Base-by-base conservation (phyloP, 1,284 basidiomycete genomes). In the Ceratobasidium sp. region DNA sequence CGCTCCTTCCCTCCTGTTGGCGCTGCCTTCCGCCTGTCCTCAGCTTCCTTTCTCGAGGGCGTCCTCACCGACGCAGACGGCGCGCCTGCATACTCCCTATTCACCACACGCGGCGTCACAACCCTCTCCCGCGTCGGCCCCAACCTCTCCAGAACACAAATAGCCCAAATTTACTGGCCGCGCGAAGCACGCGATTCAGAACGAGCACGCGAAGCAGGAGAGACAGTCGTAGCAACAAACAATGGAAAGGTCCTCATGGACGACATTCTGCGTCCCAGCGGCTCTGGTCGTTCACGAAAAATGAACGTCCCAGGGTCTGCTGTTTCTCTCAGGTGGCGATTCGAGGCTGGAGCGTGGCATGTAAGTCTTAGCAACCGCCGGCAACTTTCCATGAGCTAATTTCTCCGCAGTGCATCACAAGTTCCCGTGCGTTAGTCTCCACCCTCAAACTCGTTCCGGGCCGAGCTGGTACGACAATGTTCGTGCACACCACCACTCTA, bases 11-110 rank as follows among this genome's bases (percentile, higher is more conserved):
- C 66, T 11, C 66, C 66, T 19, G 41, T 69, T 41, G 24, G 53
- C 29, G 51, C 66, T 36, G 66, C 66, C 33, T 44, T 69, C 15
- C 51, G 66, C 15, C 66, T 69, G 17, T 45, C 51, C 51, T 69
- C 66, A 57, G 66, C 66, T 22, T 69, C 66, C n/a, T 69, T 69
- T 41, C 66, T 69, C 51, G 66, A 69, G 44, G 66, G 66, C n/a
- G 66, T 66, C 27, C 27, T 69, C 22, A 9, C 36, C 53, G 66
- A 56, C 53, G 31, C 53, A 24, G 66, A 69, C 53, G 66, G 66
- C 54, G 19, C 53, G 3, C 66, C 66, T 11, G 66, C 51, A 24
- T 69, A 69, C 66, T 69, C 66, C 5, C 53, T 69, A 11, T 69
- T 69, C 29, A 69, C 66, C 36, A 27, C 66, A 27, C 66, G 66